These are phyloP conservation scores for Claviceps quebecensis DNA, from an alignment of 2,329 filamentous ascomycete species.

Conservation along the genomic window DNA sequence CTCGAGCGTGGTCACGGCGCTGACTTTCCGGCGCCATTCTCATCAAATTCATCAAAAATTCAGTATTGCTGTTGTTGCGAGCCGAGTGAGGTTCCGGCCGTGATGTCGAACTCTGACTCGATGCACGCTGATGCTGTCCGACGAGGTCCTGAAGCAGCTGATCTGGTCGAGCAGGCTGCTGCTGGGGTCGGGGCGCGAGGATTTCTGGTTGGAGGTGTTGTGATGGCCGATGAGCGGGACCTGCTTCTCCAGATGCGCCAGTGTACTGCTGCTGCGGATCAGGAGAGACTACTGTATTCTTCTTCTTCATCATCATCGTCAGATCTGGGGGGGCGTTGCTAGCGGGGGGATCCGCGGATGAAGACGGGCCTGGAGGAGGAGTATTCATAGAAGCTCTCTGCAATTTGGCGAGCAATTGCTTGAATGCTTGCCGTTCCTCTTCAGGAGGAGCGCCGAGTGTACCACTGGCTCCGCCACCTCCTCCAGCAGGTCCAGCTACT, in stretches of 20 bases:
- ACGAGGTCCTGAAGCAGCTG: slow-evolving; percentile 49
- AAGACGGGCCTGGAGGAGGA: slow-evolving; percentile 30
- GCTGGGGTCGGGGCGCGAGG: slow-evolving; percentile 34
- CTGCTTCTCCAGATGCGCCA: slow-evolving; percentile 30
- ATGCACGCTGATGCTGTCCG: slow-evolving; percentile 41
- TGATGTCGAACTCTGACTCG: slow-evolving; percentile 32
- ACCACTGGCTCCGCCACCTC: neutral
- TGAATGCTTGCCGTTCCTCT: slow-evolving; percentile 75
- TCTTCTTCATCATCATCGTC: slow-evolving; percentile 6
- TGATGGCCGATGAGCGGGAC: slow-evolving; percentile 24
- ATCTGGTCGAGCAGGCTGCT: slow-evolving; percentile 39
- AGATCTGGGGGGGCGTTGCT: slow-evolving; percentile 11
- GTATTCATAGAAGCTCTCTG: slow-evolving; percentile 40
- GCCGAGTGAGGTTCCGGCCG: slow-evolving; percentile 29
- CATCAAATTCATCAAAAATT: slow-evolving; percentile 80
- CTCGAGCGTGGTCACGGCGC: slow-evolving; percentile 32
- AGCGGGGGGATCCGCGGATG: slow-evolving; percentile 28
- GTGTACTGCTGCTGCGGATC: slow-evolving; percentile 34
- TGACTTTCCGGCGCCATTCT: slow-evolving; percentile 34
- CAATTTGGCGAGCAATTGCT: slow-evolving; percentile 69
- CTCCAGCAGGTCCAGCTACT: neutral
- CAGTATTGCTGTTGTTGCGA: slow-evolving; percentile 52
- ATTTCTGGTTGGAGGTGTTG: slow-evolving; percentile 35
- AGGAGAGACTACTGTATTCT: slow-evolving; percentile 31
- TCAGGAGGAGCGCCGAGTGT: slow-evolving; percentile 25